A percentile compares a stretch with the other conserved stretches of the same genome.
phyloP scores from a whole-genome alignment of 176 grass and related monocot species.

The Rhynchospora tenuis region DNA sequence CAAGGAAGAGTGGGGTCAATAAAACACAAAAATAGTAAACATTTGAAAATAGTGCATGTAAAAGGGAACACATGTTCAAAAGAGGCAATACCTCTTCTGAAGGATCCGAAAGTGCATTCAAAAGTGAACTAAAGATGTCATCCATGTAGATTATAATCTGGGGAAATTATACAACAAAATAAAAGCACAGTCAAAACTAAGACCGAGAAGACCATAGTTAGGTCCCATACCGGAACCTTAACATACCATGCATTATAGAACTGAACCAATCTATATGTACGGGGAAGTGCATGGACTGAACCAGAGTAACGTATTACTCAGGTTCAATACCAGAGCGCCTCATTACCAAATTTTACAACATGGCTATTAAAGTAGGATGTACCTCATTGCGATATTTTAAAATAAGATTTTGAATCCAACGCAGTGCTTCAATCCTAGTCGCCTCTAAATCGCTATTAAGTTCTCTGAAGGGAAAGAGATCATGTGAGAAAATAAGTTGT shows the following conservation, averaged over 20 bases:
- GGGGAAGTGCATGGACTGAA: not conserved
- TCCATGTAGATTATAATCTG: constrained; percentile 89
- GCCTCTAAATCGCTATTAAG: constrained; percentile 81
- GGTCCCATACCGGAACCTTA: not conserved
- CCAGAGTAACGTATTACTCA: not conserved
- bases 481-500: constrained; percentile 4
- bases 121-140: constrained; percentile 74
- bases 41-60: not conserved
- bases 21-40: not conserved
- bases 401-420: constrained; percentile 78
- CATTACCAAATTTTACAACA: constrained; percentile 14
- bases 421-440: constrained; percentile 89
- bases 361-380: constrained; percentile 21
- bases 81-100: constrained; percentile 65
- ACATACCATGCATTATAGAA: not conserved
- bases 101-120: constrained; percentile 90
- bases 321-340: not conserved
- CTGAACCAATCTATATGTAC: not conserved
- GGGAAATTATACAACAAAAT: constrained; percentile 24
- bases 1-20: not conserved
- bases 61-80: not conserved
- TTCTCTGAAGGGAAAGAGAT: constrained; percentile 50
- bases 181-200: constrained; percentile 1
- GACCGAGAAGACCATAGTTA: not conserved
- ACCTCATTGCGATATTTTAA: constrained; percentile 67